A percentile compares a stretch with the other conserved stretches of the same genome.
Evolutionary conservation across 2,329 filamentous ascomycete genomes (phyloP).

Genomic region (Volutella citrinella): DNA sequence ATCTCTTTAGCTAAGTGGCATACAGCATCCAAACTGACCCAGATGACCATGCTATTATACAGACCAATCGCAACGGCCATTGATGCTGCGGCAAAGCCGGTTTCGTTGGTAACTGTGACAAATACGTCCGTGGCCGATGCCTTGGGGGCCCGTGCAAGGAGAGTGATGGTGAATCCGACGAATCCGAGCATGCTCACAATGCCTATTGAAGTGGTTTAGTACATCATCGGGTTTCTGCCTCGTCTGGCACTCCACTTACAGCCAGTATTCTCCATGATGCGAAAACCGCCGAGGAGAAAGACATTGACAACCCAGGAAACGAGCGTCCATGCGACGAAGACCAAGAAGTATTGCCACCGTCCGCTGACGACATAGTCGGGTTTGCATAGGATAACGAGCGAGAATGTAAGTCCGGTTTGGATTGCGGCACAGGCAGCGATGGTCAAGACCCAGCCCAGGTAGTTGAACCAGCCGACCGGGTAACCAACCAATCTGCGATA

Average conservation of each 20-base stretch:
- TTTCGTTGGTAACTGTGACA: background rate
- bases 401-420: background rate
- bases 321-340: background rate
- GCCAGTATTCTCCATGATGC: background rate
- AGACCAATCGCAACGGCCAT: slow-evolving; percentile 1
- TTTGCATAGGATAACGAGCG: slow-evolving; percentile 2
- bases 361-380: slow-evolving; percentile 1
- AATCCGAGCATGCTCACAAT: slow-evolving; percentile 1
- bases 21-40: background rate
- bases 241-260: too few relatives aligned
- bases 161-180: slow-evolving; percentile 1
- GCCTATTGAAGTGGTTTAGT: background rate
- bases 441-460: slow-evolving; percentile 7
- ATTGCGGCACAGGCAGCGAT: slow-evolving; percentile 1
- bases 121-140: background rate
- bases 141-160: slow-evolving; percentile 1
- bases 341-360: slow-evolving; percentile 4
- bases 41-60: background rate
- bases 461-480: slow-evolving; percentile 6
- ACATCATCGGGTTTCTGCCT: too few relatives aligned
- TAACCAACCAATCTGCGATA: slow-evolving; percentile 2
- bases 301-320: slow-evolving; percentile 3
- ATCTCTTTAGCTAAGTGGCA: slow-evolving; percentile 1
- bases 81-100: background rate
- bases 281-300: background rate